Evolutionary conservation across 2,329 filamentous ascomycete species (phyloP), one percentile per base, ranked within the genome.

Genomic region (Penicillium polonicum): DNA sequence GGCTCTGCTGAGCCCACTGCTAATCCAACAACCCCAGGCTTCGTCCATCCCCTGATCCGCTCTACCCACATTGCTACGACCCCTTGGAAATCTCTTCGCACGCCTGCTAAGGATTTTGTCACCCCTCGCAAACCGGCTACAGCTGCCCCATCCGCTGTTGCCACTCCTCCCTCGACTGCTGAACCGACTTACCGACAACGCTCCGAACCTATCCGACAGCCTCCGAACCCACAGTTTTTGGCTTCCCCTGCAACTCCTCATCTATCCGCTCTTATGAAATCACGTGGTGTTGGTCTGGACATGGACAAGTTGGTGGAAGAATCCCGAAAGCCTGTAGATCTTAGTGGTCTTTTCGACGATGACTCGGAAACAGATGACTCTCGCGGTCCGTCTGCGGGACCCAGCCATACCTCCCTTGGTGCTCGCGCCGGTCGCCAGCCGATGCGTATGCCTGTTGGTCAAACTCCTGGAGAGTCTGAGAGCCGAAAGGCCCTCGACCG

Each of bases 201-300:
- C 23, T 36, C 58, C 15, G 53, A 53, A 9, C 55, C 54, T 2
- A 59, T 69, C 51, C 70, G 70, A 39, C 62, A 69, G n/a, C 56
- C 51, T 29, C n/a, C 69, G 31, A 64, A 72, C 46, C 61, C 73
- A n/a, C 64, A 72, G 7, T 85, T 86, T 67, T 76, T 81, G 54
- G 80, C 80, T 50, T 84, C 85, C 12, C 72, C 81, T 7, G 81
- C 84, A 35, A 84, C 85, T 17, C 89, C 89, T 15, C 82, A 89
- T 73, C 79, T 92, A 21, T 90, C 88, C 31, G 82, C 82, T 41
- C 74, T 90, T 46, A 79, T 91, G 75, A 79, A 84, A 64, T 81
- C 77, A 61, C 83, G 81, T 68, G 87, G 87, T 35, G 83, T 88
- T 65, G 76, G 78, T 59, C 80, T 85, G 51, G 82, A 90, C 66